Conservation (phyloP, 306 rosid species). For the Ammopiptanthus mongolicus region DNA sequence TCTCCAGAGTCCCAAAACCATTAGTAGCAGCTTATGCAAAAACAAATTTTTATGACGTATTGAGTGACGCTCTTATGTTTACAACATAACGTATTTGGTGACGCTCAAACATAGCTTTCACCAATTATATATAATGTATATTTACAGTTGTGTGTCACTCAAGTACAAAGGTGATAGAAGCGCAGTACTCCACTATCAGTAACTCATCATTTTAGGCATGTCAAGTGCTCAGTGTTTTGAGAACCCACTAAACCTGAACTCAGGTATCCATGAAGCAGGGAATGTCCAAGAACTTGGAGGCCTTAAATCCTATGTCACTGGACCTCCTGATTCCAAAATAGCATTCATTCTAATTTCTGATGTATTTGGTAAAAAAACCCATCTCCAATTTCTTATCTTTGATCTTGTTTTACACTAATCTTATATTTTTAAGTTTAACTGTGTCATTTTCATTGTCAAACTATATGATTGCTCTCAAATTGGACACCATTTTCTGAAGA, state of each 20-base stretch:
- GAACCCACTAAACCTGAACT: slow-evolving; percentile 36
- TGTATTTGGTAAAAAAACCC: slow-evolving; percentile 29
- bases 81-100: not conserved
- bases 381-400: not conserved
- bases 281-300: slow-evolving; percentile 36
- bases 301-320: slow-evolving; percentile 36
- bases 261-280: slow-evolving; percentile 30
- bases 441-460: not conserved
- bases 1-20: not conserved
- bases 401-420: not conserved
- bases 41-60: not conserved
- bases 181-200: not conserved
- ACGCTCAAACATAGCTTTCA: too few relatives aligned
- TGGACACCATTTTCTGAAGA: not conserved
- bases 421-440: not conserved
- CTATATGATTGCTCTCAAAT: not conserved
- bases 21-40: not conserved
- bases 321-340: slow-evolving; percentile 35
- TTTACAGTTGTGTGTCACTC: not conserved
- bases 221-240: slow-evolving; percentile 37
- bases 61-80: not conserved
- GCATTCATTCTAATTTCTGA: slow-evolving; percentile 50
- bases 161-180: not conserved
- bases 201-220: not conserved
- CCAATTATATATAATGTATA: too few relatives aligned